A percentile compares a stretch with the other conserved stretches of the same genome.
phyloP scores from a whole-genome alignment of 148 eudicot species.

The Diospyros kaki region DNA sequence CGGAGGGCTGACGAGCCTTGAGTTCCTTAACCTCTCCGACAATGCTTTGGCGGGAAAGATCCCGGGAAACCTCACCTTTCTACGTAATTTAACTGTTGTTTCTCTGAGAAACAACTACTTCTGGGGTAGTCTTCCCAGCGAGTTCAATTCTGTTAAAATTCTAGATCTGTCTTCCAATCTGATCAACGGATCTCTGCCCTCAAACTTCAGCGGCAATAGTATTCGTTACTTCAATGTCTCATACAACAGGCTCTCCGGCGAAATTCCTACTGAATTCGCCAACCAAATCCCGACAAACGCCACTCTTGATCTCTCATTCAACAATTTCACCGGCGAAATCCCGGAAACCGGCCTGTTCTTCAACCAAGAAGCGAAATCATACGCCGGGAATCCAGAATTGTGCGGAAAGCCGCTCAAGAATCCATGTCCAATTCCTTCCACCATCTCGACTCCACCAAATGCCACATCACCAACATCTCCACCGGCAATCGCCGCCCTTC shows the following conservation, averaged over 20 bases:
- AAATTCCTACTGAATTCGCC: slow-evolving; percentile 58
- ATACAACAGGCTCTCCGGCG: slow-evolving; percentile 56
- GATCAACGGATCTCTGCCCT: slow-evolving; percentile 63
- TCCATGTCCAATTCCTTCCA: slow-evolving; percentile 45
- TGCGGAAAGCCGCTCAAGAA: slow-evolving; percentile 56
- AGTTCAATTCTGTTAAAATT: slow-evolving; percentile 38
- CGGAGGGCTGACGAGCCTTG: slow-evolving; percentile 39
- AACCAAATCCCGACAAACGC: slow-evolving; percentile 47
- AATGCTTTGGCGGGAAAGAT: slow-evolving; percentile 57
- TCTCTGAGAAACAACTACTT: slow-evolving; percentile 53
- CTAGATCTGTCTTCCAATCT: slow-evolving; percentile 71
- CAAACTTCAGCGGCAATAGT: slow-evolving; percentile 39
- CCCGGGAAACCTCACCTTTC: slow-evolving; percentile 44
- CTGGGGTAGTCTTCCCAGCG: slow-evolving; percentile 49
- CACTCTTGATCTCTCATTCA: slow-evolving; percentile 65
- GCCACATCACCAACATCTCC: slow-evolving; percentile 36
- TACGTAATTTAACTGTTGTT: slow-evolving; percentile 42
- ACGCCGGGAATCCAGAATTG: slow-evolving; percentile 53
- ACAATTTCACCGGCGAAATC: slow-evolving; percentile 66
- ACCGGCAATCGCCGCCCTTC: slow-evolving; percentile 81
- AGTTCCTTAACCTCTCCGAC: slow-evolving; percentile 52
- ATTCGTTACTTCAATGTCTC: slow-evolving; percentile 54
- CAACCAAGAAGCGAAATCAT: slow-evolving; percentile 41
- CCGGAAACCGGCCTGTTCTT: slow-evolving; percentile 48
- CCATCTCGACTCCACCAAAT: slow-evolving; percentile 20